A percentile compares a stretch with the other conserved stretches of the same genome.
These are phyloP conservation scores for Phyllosticta ampelicida DNA, from an alignment of 2,329 filamentous ascomycete genomes.

Conservation along the genomic window DNA sequence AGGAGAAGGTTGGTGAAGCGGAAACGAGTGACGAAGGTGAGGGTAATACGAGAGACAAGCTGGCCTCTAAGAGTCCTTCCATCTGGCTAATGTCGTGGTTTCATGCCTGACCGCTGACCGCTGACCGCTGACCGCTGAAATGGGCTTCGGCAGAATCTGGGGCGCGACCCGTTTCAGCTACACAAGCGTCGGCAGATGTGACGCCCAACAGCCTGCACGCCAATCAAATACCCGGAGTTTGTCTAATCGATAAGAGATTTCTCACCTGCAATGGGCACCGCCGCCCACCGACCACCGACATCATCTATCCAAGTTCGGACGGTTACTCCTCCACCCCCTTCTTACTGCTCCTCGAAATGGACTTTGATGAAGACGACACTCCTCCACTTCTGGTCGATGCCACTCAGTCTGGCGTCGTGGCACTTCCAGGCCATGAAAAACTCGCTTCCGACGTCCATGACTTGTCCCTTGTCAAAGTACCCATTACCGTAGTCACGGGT, in stretches of 20 bases:
- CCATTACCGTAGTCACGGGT: slow-evolving; percentile 78
- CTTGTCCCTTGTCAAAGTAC: slow-evolving; percentile 52
- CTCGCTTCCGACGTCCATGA: slow-evolving; percentile 37
- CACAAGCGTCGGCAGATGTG: neutral
- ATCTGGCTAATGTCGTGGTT: neutral
- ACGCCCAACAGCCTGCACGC: neutral
- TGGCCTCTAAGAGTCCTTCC: neutral
- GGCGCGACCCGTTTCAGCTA: neutral
- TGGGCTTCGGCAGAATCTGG: too few species aligned
- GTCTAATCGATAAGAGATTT: slow-evolving; percentile 4
- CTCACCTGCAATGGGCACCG: neutral
- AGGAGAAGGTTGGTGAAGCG: neutral
- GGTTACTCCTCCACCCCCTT: neutral
- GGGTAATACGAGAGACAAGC: neutral
- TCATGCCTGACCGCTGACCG: neutral
- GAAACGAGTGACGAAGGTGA: neutral
- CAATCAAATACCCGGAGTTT: neutral
- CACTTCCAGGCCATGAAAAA: slow-evolving; percentile 14
- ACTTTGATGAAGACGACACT: slow-evolving; percentile 47
- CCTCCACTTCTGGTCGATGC: slow-evolving; percentile 53
- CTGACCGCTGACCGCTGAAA: too few species aligned
- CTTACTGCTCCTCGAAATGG: slow-evolving; percentile 11
- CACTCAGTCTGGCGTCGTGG: slow-evolving; percentile 13
- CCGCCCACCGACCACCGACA: neutral
- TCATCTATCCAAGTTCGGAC: too few species aligned